Percentiles rank a stretch among this genome's conserved stretches.
Conservation (phyloP, 2,329 filamentous ascomycete species). For the Colletotrichum salicis region DNA sequence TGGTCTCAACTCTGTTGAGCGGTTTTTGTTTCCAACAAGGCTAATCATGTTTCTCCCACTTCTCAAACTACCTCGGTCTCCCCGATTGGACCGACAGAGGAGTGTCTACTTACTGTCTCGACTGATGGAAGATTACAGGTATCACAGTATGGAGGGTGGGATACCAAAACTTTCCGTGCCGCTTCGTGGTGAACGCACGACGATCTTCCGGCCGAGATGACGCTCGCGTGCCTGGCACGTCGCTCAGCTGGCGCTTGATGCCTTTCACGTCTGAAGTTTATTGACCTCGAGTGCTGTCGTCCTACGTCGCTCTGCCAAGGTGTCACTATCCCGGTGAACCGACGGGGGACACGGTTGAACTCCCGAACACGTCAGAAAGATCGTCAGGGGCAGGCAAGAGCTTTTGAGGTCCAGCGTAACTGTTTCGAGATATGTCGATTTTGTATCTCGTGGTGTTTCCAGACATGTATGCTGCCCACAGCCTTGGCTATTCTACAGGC, state of each 20-base stretch:
- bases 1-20: not conserved
- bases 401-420: not conserved
- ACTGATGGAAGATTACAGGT: not conserved
- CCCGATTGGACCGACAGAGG: not conserved
- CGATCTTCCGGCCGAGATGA: not conserved
- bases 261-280: slow-evolving; percentile 18
- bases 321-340: not conserved
- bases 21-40: not conserved
- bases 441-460: not conserved
- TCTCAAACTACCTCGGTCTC: not conserved
- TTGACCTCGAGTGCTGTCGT: not conserved
- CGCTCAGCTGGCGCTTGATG: not conserved
- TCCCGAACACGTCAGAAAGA: not conserved
- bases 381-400: not conserved
- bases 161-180: not conserved
- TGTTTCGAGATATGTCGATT: not conserved
- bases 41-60: not conserved
- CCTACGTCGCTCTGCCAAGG: not conserved
- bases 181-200: not conserved
- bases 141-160: not conserved
- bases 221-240: no score
- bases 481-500: not conserved
- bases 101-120: not conserved
- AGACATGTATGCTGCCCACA: no score
- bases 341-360: not conserved